Conservation (phyloP, 768 basidiomycete species). For the Porphyrellus cyaneotinctus region DNA sequence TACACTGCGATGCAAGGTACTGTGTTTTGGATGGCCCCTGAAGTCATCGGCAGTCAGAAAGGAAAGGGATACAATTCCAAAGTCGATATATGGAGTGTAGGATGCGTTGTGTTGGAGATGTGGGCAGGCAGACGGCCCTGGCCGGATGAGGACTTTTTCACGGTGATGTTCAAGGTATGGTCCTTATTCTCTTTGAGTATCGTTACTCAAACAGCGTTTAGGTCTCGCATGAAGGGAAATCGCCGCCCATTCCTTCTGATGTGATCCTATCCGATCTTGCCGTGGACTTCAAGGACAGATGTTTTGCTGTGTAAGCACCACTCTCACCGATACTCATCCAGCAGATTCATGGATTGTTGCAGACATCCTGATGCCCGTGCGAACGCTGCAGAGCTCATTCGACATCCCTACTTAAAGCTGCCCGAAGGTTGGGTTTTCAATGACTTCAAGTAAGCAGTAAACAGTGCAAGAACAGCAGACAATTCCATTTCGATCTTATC, state of each 20-base stretch:
- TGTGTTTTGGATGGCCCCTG: conserved; percentile 99
- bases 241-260: conserved; percentile 87
- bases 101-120: conserved; percentile 99
- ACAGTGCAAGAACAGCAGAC: conserved; percentile 15
- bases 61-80: conserved; percentile 90
- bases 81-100: conserved; percentile 98
- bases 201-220: conserved; percentile 28
- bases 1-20: conserved; percentile 96
- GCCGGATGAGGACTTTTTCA: conserved; percentile 84
- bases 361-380: conserved; percentile 86
- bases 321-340: neutral
- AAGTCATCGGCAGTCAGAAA: conserved; percentile 82
- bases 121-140: conserved; percentile 96
- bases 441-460: conserved; percentile 36
- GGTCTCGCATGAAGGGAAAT: conserved; percentile 81
- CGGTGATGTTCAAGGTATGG: conserved; percentile 90
- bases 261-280: conserved; percentile 71
- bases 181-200: neutral
- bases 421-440: conserved; percentile 73
- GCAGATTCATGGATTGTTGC: conserved; percentile 2
- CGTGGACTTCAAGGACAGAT: conserved; percentile 81
- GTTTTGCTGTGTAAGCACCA: conserved; percentile 77
- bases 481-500: conserved; percentile 22
- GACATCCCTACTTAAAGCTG: conserved; percentile 73
- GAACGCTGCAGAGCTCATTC: conserved; percentile 69